These are phyloP conservation scores for Przewalskia tangutica DNA, from an alignment of 257 asterid species.

Conservation along the genomic window DNA sequence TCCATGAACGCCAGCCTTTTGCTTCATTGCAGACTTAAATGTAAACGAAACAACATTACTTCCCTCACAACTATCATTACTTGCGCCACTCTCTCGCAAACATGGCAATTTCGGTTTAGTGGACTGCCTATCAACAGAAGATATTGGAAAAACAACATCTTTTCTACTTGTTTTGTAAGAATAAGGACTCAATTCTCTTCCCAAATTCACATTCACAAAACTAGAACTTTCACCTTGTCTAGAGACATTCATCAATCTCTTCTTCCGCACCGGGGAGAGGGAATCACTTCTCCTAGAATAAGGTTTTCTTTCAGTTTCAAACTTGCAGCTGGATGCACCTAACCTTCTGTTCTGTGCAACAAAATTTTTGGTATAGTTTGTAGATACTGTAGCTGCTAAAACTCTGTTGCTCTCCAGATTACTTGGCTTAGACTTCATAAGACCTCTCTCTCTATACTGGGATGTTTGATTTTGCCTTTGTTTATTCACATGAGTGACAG, in stretches of 20 bases:
- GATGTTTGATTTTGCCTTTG: conserved; percentile 32
- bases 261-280: conserved; percentile 43
- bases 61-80: conserved; percentile 10
- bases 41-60: conserved; percentile 28
- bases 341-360: conserved; percentile 23
- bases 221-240: conserved; percentile 32
- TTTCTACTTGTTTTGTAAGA: conserved; percentile 20
- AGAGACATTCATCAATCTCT: conserved; percentile 32
- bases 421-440: conserved; percentile 27
- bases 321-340: conserved; percentile 22
- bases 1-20: conserved; percentile 14
- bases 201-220: too few species aligned
- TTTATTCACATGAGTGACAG: conserved; percentile 20
- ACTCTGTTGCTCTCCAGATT: conserved; percentile 17
- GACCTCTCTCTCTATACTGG: conserved; percentile 26
- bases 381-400: conserved; percentile 15
- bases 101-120: conserved; percentile 9
- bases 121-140: conserved; percentile 9
- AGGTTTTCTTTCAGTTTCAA: conserved; percentile 37
- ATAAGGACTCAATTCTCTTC: conserved; percentile 10
- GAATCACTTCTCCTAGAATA: conserved; percentile 22
- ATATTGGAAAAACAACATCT: conserved; percentile 12
- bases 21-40: conserved; percentile 43
- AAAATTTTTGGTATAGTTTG: conserved; percentile 22
- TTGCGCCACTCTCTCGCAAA: conserved; percentile 21